Evolutionary conservation across 2,329 filamentous ascomycete genomes (phyloP), one percentile per base, ranked within the genome.

Genomic region (Cladosporium phlei): DNA sequence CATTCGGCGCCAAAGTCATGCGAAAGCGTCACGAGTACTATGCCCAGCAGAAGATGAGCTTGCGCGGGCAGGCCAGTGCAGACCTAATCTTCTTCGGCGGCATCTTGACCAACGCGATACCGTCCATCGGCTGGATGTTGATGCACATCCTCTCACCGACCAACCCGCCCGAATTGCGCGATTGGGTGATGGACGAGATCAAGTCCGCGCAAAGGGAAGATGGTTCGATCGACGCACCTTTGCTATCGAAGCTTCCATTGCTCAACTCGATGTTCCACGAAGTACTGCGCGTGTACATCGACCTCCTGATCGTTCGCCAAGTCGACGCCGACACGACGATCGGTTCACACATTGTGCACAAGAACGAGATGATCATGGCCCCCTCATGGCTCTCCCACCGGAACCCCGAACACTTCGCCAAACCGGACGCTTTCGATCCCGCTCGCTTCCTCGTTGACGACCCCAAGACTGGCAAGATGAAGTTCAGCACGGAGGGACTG

Each of bases 191-290:
- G 43, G 45, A 47, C 16, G 59, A 61, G 32, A 22, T 61, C 20
- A 32, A 47, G 14, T 49, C 48, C 11, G 50, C 51, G 1, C 43
- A 47, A 24, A 20, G 24, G 8, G 9, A 25, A 22, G 56, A 56
- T 30, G 55, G 56, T 3, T 48, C 39, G 5, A 34, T 59, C 7
- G 50, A 58, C 29, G 51, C 59, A 10, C 44, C 50, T 1, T 49
- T 27, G 9, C 38, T 61, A 12, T 46, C 50, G 19, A 48, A 47
- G 9, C 50, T 55, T 5, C 60, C 61, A 9, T 46, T 63, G 6
- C 49, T 64, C 14, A 55, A 60, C 33, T 61, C 57, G 17, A 46
- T 62, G n/a, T 62, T 57, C 43, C 50, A 59, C 25, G 59, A 63
- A 43, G 47, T 52, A 2, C 51, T 64, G 10, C 55, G 59, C 2